These are phyloP conservation scores for Chaetomiaceae sp. DNA, from an alignment of 2,329 filamentous ascomycete species.

Conservation along the genomic window DNA sequence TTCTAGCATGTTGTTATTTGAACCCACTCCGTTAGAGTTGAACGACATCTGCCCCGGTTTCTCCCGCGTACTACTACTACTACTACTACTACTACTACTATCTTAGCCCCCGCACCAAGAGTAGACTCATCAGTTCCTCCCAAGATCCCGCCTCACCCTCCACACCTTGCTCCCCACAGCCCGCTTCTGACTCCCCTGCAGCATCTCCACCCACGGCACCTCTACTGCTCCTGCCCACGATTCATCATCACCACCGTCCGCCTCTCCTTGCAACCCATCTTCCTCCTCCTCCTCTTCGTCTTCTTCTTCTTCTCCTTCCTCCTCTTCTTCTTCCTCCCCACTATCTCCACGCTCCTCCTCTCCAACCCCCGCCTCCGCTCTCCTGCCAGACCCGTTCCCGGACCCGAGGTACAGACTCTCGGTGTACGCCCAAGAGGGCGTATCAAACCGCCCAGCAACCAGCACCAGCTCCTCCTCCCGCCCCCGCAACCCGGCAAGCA, in stretches of 20 bases:
- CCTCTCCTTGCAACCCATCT: too few species aligned
- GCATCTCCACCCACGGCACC: slow-evolving; percentile 52
- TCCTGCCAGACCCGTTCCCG: slow-evolving; percentile 7
- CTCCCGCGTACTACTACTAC: too few species aligned
- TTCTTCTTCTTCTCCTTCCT: slow-evolving; percentile 25
- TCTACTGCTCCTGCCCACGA: too few species aligned
- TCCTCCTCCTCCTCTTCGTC: neutral
- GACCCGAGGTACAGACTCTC: slow-evolving; percentile 56
- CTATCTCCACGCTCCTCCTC: neutral
- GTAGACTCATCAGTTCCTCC: slow-evolving; percentile 39
- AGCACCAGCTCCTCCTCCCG: slow-evolving; percentile 52
- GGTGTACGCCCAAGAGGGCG: slow-evolving; percentile 65
- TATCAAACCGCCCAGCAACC: slow-evolving; percentile 64
- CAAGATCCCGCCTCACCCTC: slow-evolving; percentile 61
- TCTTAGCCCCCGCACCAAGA: too few species aligned
- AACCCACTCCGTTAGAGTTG: neutral
- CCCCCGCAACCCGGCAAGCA: slow-evolving; percentile 32
- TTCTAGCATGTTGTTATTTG: neutral
- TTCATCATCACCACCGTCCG: too few species aligned
- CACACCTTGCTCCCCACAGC: slow-evolving; percentile 57
- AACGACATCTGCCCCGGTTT: neutral
- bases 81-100: too few species aligned
- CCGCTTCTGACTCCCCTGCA: slow-evolving; percentile 52
- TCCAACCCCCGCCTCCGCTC: slow-evolving; percentile 25
- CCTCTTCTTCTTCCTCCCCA: slow-evolving; percentile 23